Evolutionary conservation across 164 flowering plant species (phyloP), one percentile per base, ranked within the genome.

Genomic region (Kingdonia uniflora): DNA sequence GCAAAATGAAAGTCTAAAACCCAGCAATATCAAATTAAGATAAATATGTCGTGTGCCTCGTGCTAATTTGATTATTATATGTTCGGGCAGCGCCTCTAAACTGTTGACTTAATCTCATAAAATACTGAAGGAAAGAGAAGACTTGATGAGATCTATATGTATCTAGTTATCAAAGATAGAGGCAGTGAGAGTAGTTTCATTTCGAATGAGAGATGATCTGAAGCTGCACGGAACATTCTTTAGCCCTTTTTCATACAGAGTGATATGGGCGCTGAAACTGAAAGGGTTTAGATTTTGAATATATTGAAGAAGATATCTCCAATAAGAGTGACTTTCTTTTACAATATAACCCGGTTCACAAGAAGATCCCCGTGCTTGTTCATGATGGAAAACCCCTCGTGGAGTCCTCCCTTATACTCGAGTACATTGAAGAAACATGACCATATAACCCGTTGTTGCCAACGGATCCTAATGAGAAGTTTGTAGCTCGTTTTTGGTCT

Each of bases 371-470:
- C 6, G 40, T 51, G 12, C 54, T 51, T 33, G 54, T 51, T 51
- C 54, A 51, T 51, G 22, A 12, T 15, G 40, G 40, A 33, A 51
- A 51, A 16, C 54, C 54, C 0, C 14, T 51, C 11, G 20, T 11
- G 15, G 54, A 51, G n/a, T 51, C 54, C 22, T 5, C 25, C n/a
- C 6, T 29, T 29, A 51, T 51, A 38, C 40, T 51, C 4, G 54
- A 51, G 16, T 51, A 51, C 22, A 51, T 51, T 6, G 54, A 51
- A 15, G 54, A 51, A 51, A 51, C 40, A 29, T 51, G 54, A 38
- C 54, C 54, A 1, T 2, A 51, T 10, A n/a, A 51, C 14, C 41
- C 54, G 6, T 33, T 51, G 40, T 20, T 33, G 14, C 54, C 54
- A n/a, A 51, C 17, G 8, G 54, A 51, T 51, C 40, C 54, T 51